Percentiles rank a stretch among this genome's conserved stretches.
phyloP scores from a whole-genome alignment of 352 stramenopile species.

The Phytopythium sindhum region DNA sequence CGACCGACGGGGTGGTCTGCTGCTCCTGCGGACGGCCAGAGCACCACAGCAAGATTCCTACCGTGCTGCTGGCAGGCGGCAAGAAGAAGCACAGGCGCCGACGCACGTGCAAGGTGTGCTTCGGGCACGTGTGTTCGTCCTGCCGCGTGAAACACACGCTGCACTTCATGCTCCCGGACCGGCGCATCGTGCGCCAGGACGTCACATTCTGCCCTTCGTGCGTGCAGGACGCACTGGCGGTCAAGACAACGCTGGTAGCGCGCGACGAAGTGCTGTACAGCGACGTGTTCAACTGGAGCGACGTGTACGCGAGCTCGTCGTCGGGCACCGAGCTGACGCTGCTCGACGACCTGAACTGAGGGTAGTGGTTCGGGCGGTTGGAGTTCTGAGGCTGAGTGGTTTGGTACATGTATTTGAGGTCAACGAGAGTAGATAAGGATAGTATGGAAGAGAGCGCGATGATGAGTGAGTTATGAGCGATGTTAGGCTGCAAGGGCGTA shows the following conservation, averaged over 20 bases:
- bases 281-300: slow-evolving; percentile 24
- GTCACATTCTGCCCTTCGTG: slow-evolving; percentile 21
- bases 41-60: slow-evolving; percentile 19
- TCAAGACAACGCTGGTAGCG: slow-evolving; percentile 24
- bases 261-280: slow-evolving; percentile 21
- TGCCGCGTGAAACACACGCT: slow-evolving; percentile 41
- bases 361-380: background rate
- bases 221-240: slow-evolving; percentile 14
- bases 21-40: slow-evolving; percentile 5
- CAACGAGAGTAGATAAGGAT: background rate
- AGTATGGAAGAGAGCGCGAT: background rate
- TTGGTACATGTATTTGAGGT: slow-evolving; percentile 10
- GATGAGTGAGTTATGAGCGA: too few relatives aligned
- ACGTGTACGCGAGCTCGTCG: slow-evolving; percentile 23
- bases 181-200: slow-evolving; percentile 24
- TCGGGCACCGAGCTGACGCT: slow-evolving; percentile 17
- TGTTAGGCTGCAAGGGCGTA: too few relatives aligned
- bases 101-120: slow-evolving; percentile 37
- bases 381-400: background rate
- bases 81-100: slow-evolving; percentile 7
- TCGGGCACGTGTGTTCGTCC: slow-evolving; percentile 40
- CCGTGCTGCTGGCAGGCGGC: slow-evolving; percentile 6
- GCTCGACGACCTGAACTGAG: slow-evolving; percentile 28
- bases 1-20: background rate
- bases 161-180: slow-evolving; percentile 25